Evolutionary conservation across 1,284 basidiomycete species (phyloP), one percentile per base, ranked within the genome.

Genomic region (Austropuccinia psidii): DNA sequence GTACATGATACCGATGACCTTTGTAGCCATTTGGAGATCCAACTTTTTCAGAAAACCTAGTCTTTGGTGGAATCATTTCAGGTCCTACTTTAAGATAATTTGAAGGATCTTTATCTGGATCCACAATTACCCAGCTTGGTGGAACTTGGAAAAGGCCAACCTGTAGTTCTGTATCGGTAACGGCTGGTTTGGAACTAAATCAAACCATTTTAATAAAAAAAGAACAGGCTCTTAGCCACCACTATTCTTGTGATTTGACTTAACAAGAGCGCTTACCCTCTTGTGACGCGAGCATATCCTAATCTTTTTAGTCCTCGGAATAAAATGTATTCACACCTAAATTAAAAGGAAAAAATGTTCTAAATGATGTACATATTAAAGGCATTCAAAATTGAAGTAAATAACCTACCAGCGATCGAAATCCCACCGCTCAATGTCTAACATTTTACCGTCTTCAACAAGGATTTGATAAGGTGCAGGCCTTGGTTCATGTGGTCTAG

Each of bases 381-480:
- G 19, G 29, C 90, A 85, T 82, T 91, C 90, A 35, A 75, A 73
- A 67, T 75, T 4, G 93, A 91, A 94, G 29, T 91, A 83, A 60
- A 94, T 90, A 78, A 79, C 83, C 74, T 76, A 88, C 90, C 90
- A 91, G 75, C 90, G 83, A 77, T 90, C 88, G 75, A 75, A 77
- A 80, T 91, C 89, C 1, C 86, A 83, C 50, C 85, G 81, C 78
- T 91, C 89, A 57, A 92, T 87, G 76, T 93, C 90, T 31, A 79
- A 76, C 50, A 81, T 78, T 49, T 75, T 72, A 7, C 81, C 81
- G 41, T 81, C 79, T 45, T 79, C 77, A 27, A 80, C 78, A 77
- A 96, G 84, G 76, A 93, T 89, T 73, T 90, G 85, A 79, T 97
- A 97, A 2, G 93, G 93, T 43, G 87, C 86, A 0, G 93, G 93